A percentile compares a stretch with the other conserved stretches of the same genome.
phyloP scores from a whole-genome alignment of 148 eudicot species.

The Cornus florida region DNA sequence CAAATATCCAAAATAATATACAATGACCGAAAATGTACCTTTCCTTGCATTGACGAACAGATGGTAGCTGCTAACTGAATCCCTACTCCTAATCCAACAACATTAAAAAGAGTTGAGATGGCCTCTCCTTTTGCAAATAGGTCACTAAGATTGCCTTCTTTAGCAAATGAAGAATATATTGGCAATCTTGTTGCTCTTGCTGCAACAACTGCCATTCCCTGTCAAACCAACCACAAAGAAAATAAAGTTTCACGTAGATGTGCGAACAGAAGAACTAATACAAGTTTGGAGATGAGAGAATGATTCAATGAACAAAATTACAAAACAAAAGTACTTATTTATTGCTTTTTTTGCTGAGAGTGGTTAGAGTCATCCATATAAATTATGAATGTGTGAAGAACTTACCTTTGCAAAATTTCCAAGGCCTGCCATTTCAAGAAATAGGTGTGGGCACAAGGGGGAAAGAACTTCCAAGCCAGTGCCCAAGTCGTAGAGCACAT shows the following conservation, averaged over 20 bases:
- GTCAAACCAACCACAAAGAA: conserved; percentile 17
- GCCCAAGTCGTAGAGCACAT: conserved; percentile 92
- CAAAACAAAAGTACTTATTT: no score
- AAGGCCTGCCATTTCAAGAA: conserved; percentile 96
- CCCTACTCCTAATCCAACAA: conserved; percentile 86
- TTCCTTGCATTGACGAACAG: conserved; percentile 93
- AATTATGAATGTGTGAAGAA: neutral
- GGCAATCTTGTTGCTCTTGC: conserved; percentile 99
- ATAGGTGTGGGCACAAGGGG: conserved; percentile 90
- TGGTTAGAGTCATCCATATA: neutral
- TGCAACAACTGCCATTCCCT: conserved; percentile 99
- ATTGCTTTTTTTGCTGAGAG: neutral
- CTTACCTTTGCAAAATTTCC: conserved; percentile 96
- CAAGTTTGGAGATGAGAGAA: no score
- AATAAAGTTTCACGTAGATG: neutral
- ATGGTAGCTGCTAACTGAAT: conserved; percentile 87
- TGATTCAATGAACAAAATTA: no score
- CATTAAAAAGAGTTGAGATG: conserved; percentile 88
- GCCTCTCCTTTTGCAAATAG: conserved; percentile 99
- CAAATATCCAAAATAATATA: neutral
- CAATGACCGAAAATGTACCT: conserved; percentile 43
- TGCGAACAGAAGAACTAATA: no score
- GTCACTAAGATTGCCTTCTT: conserved; percentile 98
- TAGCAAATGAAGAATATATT: conserved; percentile 95
- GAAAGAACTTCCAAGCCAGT: conserved; percentile 95